Percentiles rank a stretch among this genome's conserved stretches.
These are phyloP conservation scores for Cladosporium sp. DNA, from an alignment of 2,329 filamentous ascomycete species.

Conservation along the genomic window DNA sequence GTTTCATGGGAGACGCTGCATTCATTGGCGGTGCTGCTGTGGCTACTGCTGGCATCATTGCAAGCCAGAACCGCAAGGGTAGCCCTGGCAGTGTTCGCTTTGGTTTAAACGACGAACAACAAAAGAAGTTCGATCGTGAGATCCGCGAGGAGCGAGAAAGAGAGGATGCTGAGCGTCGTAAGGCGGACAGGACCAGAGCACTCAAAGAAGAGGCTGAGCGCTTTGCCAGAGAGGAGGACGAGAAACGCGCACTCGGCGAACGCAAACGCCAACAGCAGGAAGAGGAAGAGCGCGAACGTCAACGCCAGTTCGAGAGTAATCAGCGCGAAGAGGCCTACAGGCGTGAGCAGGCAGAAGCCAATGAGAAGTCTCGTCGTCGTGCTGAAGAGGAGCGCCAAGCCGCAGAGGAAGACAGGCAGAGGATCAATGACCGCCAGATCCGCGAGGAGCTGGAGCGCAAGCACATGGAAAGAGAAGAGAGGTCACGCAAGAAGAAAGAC, in stretches of 20 bases:
- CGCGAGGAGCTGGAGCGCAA: conserved; percentile 14
- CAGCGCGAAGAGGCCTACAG: conserved; percentile 29
- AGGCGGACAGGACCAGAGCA: conserved; percentile 30
- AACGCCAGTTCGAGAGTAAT: conserved; percentile 8
- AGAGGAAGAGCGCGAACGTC: conserved; percentile 4
- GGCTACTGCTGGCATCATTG: conserved; percentile 33
- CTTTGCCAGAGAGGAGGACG: conserved; percentile 20
- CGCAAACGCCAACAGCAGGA: conserved; percentile 7
- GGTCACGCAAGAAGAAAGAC: neutral
- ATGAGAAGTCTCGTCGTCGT: conserved; percentile 18
- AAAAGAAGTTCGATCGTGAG: conserved; percentile 42
- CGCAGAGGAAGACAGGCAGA: conserved; percentile 4
- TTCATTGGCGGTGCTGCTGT: conserved; percentile 41
- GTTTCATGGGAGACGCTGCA: conserved; percentile 35
- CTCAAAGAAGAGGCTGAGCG: conserved; percentile 33
- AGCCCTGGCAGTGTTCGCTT: conserved; percentile 51
- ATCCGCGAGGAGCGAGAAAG: conserved; percentile 20
- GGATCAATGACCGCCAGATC: conserved; percentile 12
- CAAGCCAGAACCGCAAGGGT: conserved; percentile 24
- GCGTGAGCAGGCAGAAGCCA: conserved; percentile 20
- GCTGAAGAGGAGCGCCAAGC: conserved; percentile 12
- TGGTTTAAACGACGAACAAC: conserved; percentile 54
- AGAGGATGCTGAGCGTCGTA: conserved; percentile 25
- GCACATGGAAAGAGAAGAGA: conserved; percentile 11
- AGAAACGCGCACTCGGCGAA: neutral